Evolutionary conservation across 805 yeast species (phyloP), one percentile per base, ranked within the genome.

Genomic region (Sungouiella blattae): DNA sequence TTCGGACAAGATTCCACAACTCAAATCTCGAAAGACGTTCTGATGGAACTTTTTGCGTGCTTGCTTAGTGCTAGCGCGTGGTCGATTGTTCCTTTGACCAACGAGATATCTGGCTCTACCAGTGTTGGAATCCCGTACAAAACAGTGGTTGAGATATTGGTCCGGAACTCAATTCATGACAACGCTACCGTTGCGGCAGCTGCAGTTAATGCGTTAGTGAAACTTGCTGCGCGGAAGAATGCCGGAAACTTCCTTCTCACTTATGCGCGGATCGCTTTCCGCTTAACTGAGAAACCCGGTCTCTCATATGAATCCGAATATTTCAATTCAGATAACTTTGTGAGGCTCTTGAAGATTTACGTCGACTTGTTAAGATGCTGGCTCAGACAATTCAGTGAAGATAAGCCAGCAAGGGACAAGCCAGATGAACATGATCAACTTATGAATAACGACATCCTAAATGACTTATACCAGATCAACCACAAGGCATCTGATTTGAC

Each of bases 341-440:
- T 75, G 32, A 62, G 65, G 29, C 54, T 85, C 2, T 58, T 91
- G 33, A 75, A 75, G 39, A 67, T 88, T 0, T 93, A 89, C 45
- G 83, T 86, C 2, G 95, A 87, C 20, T 58, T 93, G 14, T 63
- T 93, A 17, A 80, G 78, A 36, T 78, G 87, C 39, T 93, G 98
- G 98, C 60, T 88, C 11, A 74, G 73, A 11, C 81, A 82, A 21
- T 72, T 86, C 37, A 72, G 43, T 6, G 41, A 75, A 14, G 52
- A 57, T 21, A 58, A 57, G 6, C 50, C 55, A 4, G 60, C 4
- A 28, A 35, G 28, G 16, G 54, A 58, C 11, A 59, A 55, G 6
- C 48, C 54, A 5, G 63, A 58, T 2, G 64, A 57, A 24, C 62
- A 60, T 23, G 65, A 59, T 34, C 67, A 62, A 27, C 35, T 55